Base-by-base conservation (phyloP, 768 basidiomycete species). In the Jaapia argillacea region DNA sequence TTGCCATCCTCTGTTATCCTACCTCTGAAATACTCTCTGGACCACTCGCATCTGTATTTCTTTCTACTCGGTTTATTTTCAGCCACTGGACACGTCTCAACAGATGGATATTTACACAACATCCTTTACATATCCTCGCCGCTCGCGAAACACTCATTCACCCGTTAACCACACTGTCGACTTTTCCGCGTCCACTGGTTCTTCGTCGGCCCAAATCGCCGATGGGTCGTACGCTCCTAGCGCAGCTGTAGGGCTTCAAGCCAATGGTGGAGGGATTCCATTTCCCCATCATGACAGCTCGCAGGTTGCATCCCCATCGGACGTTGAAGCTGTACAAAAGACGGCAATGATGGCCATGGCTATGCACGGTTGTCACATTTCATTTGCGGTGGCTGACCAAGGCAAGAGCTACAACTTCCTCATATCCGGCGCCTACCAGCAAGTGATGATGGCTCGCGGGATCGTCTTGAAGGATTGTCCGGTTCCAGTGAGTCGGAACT, bases 71-170 rank as follows among this genome's bases (percentile, higher is more conserved):
- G 22, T 24, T 28, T 46, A 31, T 41, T 42, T n/a, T 48, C 36
- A 44, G 48, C 54, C 50, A 54, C 58, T 51, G 28, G 28, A 33
- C 16, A 33, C 16, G 10, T 10, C 10, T 33, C 28, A 10, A 10
- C 28, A 14, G 35, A 93, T 96, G 92, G 92, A 96, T 62, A 79
- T 93, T 60, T 94, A 93, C 76, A 87, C 90, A 44, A 87, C 88
- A 53, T 87, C 90, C 57, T 93, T 96, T 74, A 83, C 83, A 54
- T 85, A 86, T 68, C 89, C 90, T 57, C 84, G 86, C 69, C 73
- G 83, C 61, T 74, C 81, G 58, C 80, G 80, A 58, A 75, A 75
- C 64, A 65, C 71, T 68, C 77, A 74, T 64, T 76, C 79, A 46
- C 66, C 74, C 43, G 63, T 76, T 33, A 33, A 33, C 52, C 73